Base-by-base conservation (phyloP, 1,284 basidiomycete species). In the Puccinia brachypodii region DNA sequence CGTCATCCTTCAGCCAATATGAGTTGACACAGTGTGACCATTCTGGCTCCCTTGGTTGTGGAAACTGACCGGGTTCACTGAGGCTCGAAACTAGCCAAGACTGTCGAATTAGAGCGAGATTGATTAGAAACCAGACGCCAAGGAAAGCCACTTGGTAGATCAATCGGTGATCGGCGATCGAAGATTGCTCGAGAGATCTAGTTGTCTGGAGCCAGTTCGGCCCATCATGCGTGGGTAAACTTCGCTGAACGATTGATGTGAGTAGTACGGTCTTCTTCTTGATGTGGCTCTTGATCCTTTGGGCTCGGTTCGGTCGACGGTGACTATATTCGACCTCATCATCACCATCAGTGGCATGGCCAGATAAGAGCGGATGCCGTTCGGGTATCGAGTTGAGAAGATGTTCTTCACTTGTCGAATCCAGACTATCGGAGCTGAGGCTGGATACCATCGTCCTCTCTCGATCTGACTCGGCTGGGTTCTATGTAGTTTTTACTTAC, bases 1-100 rank as follows among this genome's bases (percentile, higher is more conserved):
- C 75, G 42, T 62, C 75, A 62, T 76, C 75, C 28, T 76, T 76
- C 40, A 44, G 40, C 75, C 75, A 76, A 36, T 33, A 76, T 6
- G 56, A 44, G 33, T 44, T 9, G 22, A 76, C 60, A 50, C 75
- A 76, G n/a, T 75, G n/a, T 16, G 60, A 33, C 73, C 73, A 75
- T 60, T 75, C 53, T 1, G 73, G 73, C 25, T 60, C 28, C 11
- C 53, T 75, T 8, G 73, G 56, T 40, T 38, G 53, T 16, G 33
- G 50, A 9, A 60, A 75, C n/a, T 60, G 73, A 31, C 53, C 31
- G 42, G 69, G 44, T 53, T 72, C 44, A 36, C 44, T 72, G 36
- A 75, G 53, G 28, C 36, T 60, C 13, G 73, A 75, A 40, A 75
- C 13, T 40, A 40, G 44, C 73, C 73, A 75, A 36, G 73, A 75